Evolutionary conservation across 805 yeast genomes (phyloP), one percentile per base, ranked within the genome.

Genomic region (Suhomyces sp.): DNA sequence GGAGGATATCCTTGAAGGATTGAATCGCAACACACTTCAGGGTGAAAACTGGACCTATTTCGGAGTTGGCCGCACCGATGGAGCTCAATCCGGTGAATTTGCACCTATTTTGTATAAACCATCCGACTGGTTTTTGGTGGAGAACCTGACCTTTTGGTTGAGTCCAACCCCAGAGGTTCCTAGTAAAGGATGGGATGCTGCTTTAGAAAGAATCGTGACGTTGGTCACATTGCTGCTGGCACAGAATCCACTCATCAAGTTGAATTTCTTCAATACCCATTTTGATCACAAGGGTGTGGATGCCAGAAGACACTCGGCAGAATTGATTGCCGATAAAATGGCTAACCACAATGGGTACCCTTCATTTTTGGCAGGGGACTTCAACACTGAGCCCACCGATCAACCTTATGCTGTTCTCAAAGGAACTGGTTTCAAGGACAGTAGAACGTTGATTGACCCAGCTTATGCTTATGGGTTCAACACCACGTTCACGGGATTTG

Each of bases 401-500:
- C 65, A 60, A 40, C 73, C 73, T 1, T 67, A 66, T 40, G 47
- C 46, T 23, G 60, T 72, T 2, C 56, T 76, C 23, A 45, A 60
- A 4, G 38, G 48, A 9, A 49, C 60, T 9, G 70, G 68, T 3
- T 56, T 62, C 38, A 54, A 58, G 31, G 78, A 72, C 44, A 60
- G 70, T 33, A 43, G 71, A 2, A 41, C 53, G 8, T 46, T 59
- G 32, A 54, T 52, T 10, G 54, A 54, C 25, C 27, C 47, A 1
- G 35, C 42, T 3, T 52, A 44, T 30, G 42, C 43, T 19, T 77
- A 75, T 43, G 81, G 80, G 0, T 63, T 61, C 38, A 42, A 43
- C 14, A 42, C 58, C 16, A 76, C 81, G 0, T 74, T 63, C 41
- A 73, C 80, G 0, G 80, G 80, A 3, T 77, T 75, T 44, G 60